A percentile compares a stretch with the other conserved stretches of the same genome.
Conservation (phyloP, 2,329 filamentous ascomycete species). For the Magnaporthales sp. region DNA sequence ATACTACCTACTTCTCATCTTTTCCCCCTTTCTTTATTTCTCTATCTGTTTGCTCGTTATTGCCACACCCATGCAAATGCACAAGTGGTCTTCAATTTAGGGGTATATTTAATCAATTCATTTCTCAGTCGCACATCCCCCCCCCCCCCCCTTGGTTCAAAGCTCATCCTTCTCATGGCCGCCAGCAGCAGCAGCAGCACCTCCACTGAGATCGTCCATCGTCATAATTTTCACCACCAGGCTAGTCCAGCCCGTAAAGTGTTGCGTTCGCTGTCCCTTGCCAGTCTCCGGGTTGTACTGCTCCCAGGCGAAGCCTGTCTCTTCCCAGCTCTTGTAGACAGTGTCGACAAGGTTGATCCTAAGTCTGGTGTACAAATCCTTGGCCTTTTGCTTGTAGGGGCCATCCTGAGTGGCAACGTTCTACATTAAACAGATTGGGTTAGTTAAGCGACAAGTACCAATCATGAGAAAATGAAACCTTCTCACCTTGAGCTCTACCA, state of each 20-base stretch:
- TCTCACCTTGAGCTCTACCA: slow-evolving; percentile 70
- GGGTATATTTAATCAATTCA: background rate
- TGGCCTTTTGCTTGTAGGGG: slow-evolving; percentile 59
- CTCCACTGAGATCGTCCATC: slow-evolving; percentile 61
- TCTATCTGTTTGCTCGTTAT: background rate
- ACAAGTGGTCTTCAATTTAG: background rate
- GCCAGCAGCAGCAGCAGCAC: slow-evolving; percentile 11
- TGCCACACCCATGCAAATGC: background rate
- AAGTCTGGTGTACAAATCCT: slow-evolving; percentile 66
- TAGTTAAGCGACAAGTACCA: background rate
- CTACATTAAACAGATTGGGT: slow-evolving; percentile 25
- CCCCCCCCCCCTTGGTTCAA: background rate
- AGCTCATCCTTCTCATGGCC: background rate
- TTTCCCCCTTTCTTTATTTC: no score
- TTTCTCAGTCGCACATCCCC: background rate
- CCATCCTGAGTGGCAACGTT: slow-evolving; percentile 57
- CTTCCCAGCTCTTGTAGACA: slow-evolving; percentile 77
- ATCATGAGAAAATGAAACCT: background rate
- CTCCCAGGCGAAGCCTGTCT: slow-evolving; percentile 96
- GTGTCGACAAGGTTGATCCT: slow-evolving; percentile 82
- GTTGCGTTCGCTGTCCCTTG: slow-evolving; percentile 87
- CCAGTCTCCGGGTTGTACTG: slow-evolving; percentile 95
- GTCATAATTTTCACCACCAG: slow-evolving; percentile 95
- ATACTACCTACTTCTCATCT: no score
- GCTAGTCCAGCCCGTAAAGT: slow-evolving; percentile 99